These are phyloP conservation scores for Phytophthora cactorum DNA, from an alignment of 352 stramenopile genomes.

Conservation along the genomic window DNA sequence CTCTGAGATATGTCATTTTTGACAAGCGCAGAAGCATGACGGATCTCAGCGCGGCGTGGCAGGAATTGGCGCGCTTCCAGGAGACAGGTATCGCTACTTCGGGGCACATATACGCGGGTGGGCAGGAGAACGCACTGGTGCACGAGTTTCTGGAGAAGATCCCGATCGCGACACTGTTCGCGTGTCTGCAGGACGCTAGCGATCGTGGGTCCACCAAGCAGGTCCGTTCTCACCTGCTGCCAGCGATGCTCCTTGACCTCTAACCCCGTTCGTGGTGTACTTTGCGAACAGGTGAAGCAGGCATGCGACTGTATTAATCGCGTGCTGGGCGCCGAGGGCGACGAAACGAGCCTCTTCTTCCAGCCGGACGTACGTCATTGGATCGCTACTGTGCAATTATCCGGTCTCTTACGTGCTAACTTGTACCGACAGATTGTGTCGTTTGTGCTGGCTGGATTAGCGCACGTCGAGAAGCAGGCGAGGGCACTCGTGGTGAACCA, in stretches of 20 bases:
- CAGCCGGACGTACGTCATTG: constrained; percentile 54
- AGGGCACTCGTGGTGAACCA: constrained; percentile 75
- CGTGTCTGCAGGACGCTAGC: constrained; percentile 81
- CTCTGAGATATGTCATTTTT: no score
- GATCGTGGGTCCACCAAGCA: constrained; percentile 63
- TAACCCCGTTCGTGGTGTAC: constrained; percentile 1
- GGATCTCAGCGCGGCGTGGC: constrained; percentile 54
- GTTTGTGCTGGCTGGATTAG: constrained; percentile 73
- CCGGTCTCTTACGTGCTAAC: constrained; percentile 1
- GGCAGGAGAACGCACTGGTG: constrained; percentile 62
- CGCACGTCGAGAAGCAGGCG: constrained; percentile 65
- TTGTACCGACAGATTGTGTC: constrained; percentile 58
- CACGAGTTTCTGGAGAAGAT: constrained; percentile 71
- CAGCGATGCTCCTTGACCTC: neutral
- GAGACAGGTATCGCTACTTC: constrained; percentile 63
- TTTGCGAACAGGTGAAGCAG: constrained; percentile 62
- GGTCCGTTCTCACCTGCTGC: constrained; percentile 32
- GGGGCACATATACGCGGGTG: constrained; percentile 40
- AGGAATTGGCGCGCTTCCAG: constrained; percentile 71
- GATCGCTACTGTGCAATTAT: constrained; percentile 8
- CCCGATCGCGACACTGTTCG: constrained; percentile 69
- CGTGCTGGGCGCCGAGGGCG: constrained; percentile 60
- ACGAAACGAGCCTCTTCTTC: constrained; percentile 71
- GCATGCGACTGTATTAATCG: constrained; percentile 81
- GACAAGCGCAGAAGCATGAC: constrained; percentile 22